Base-by-base conservation (phyloP, 1,139 yeast genomes). In the Debaryomycetaceae sp. region DNA sequence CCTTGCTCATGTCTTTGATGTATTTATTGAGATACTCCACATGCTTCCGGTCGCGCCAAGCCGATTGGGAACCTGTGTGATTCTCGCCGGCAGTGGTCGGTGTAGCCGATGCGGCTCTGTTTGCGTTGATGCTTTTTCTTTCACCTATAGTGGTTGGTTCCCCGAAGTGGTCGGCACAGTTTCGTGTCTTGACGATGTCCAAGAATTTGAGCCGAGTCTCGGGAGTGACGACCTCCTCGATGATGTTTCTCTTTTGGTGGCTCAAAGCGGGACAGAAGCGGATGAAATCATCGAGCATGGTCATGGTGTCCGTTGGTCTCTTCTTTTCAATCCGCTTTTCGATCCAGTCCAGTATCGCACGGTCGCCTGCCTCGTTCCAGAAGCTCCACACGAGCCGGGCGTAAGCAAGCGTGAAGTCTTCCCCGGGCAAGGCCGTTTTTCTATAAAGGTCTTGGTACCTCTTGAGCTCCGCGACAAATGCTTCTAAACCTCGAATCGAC, bases 111-210 rank as follows among this genome's bases (percentile, higher is more conserved):
- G 24, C 25, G 26, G 18, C 11, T 15, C 22, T 4, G 20, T 22
- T 29, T 11, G 21, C 27, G 5, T 25, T 13, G 24, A 25, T 28
- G 20, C 20, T 20, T 14, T 25, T 32, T 13, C 28, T 18, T 25
- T 26, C 29, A 14, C 30, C 29, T 15, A n/a, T 20, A n/a, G 28
- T n/a, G 26, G n/a, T 16, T 14, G 22, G 16, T n/a, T 20, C 22
- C 16, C 12, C 24, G 16, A 20, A 18, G 13, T 13, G n/a, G 10
- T 27, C 28, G 15, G 29, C 30, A 30, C 30, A 30, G 22, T 28
- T 30, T 11, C 31, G 27, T 15, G 30, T 6, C 10, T 18, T 18
- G 8, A 18, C 10, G 20, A 18, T 18, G 6, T 18, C 20, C 8
- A 18, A 10, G 20, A 18, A 18, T 10, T 18, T 18, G 20, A 18